Evolutionary conservation across 2,329 filamentous ascomycete species (phyloP), one percentile per base, ranked within the genome.

Genomic region (Talaromyces pinophilus): DNA sequence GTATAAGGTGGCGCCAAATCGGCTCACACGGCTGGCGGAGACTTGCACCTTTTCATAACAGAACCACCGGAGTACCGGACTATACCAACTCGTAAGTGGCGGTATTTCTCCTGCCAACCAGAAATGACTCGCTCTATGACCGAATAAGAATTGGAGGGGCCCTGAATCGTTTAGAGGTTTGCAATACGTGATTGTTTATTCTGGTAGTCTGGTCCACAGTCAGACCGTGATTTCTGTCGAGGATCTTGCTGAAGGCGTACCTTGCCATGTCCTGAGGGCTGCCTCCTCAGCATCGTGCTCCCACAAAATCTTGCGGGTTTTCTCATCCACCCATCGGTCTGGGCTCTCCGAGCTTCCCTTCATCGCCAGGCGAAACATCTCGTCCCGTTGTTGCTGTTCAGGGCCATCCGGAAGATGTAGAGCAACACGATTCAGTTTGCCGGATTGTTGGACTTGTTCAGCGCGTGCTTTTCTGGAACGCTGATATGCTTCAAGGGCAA

Each of bases 241-340:
- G 6, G 28, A 35, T 17, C 52, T 2, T 33, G 5, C 59, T 17
- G 59, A 65, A 70, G 10, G 52, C 59, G 19, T 62, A 63, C 3
- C 65, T 48, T 57, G 71, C 76, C 75, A 78, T n/a, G 70, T 69
- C 48, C 73, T 70, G 63, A 76, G 62, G 1, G 74, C 74, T 7
- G 67, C 72, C 62, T 73, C 72, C 64, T 78, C 77, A 2, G 76
- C 76, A 70, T 78, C 77, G 74, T 75, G 77, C 1, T 72, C 75
- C 77, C 77, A 79, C 28, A 79, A 59, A 19, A 76, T 72, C 73
- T 84, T 81, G 73, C 90, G 88, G 50, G 88, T 87, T 67, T 88
- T 86, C 13, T 85, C 85, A 72, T 87, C 88, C 6, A 86, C 83
- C 87, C 87, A 90, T 76, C 88, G 88, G 76, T 90, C 88, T 2